These are phyloP conservation scores for Pseudocercospora fijiensis DNA, from an alignment of 2,329 filamentous ascomycete species.

Conservation along the genomic window DNA sequence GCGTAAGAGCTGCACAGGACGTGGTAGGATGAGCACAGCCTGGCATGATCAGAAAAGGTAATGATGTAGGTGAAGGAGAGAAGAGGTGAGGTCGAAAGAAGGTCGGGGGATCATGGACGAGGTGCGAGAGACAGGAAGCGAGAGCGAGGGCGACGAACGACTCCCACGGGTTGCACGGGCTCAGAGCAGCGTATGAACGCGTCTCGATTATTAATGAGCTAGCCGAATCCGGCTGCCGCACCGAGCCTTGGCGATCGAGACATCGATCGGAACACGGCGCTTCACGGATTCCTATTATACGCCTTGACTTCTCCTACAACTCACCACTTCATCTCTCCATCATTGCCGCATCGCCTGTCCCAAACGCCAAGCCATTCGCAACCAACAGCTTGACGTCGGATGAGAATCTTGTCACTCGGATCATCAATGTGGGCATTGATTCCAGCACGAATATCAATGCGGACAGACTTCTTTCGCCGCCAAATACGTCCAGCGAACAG, in stretches of 20 bases:
- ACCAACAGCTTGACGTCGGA: background rate
- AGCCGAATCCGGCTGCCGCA: background rate
- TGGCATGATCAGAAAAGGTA: background rate
- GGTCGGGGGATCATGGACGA: background rate
- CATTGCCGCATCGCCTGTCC: no score
- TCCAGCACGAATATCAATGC: background rate
- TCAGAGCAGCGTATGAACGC: background rate
- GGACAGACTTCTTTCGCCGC: background rate
- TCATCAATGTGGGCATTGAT: background rate
- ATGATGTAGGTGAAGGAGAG: background rate
- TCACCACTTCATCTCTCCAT: no score
- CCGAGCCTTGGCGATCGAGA: background rate
- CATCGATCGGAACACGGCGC: no score
- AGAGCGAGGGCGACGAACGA: background rate
- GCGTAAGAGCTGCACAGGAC: background rate
- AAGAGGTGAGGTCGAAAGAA: conserved; percentile 1
- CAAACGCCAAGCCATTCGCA: background rate
- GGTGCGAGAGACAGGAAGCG: conserved; percentile 1
- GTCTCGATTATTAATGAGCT: background rate
- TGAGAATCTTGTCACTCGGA: background rate
- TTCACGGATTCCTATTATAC: no score
- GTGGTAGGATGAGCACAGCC: background rate
- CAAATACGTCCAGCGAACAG: background rate
- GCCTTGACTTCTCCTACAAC: no score
- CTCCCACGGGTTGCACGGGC: background rate